Evolutionary conservation across 106 monocot species (phyloP).

Genomic region (Xerophyta viscosa): DNA sequence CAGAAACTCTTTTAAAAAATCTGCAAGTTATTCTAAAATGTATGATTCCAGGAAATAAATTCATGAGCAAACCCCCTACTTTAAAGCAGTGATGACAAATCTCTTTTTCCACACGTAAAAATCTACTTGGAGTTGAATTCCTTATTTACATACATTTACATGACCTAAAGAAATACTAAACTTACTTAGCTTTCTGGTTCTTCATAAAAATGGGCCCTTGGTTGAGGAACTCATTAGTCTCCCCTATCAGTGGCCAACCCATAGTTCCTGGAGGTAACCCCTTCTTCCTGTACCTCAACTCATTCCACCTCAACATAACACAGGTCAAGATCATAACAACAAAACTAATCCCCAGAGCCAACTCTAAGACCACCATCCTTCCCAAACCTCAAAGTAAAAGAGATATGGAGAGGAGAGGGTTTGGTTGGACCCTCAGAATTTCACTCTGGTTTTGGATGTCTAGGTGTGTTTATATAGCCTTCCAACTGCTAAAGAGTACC

Average conservation of each 20-base stretch:
- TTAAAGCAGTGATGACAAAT: no score
- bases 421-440: no score
- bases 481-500: no score
- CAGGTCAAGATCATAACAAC: not conserved
- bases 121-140: no score
- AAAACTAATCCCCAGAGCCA: not conserved
- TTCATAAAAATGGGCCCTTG: conserved; percentile 28
- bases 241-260: conserved; percentile 32
- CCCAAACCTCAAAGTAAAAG: not conserved
- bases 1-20: no score
- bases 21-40: no score
- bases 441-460: not conserved
- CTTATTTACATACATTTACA: no score
- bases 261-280: conserved; percentile 30
- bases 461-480: not conserved
- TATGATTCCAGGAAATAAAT: no score
- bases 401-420: not conserved
- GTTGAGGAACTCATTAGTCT: conserved; percentile 29
- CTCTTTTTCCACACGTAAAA: no score
- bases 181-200: conserved; percentile 21
- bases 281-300: conserved; percentile 14
- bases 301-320: conserved; percentile 23
- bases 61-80: no score
- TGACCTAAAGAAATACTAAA: not conserved
- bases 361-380: not conserved